phyloP scores from a whole-genome alignment of 176 grass and related monocot genomes.

The Oryza punctata region DNA sequence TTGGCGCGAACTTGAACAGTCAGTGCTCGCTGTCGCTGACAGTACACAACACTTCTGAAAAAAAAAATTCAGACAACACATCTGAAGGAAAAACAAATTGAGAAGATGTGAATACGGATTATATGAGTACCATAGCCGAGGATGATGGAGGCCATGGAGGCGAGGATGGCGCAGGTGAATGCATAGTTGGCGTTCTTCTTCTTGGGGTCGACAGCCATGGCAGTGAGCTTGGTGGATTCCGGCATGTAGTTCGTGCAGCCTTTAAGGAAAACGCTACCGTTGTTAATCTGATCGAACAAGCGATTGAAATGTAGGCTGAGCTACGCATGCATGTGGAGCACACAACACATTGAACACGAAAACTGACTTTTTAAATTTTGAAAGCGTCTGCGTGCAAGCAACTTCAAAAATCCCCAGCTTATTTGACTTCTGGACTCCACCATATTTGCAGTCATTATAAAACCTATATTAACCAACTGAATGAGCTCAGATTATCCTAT shows the following conservation, averaged over 20 bases:
- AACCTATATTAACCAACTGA: background rate
- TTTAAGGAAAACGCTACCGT: background rate
- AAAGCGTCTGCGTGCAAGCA: conserved; percentile 36
- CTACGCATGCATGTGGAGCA: background rate
- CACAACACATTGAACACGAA: background rate
- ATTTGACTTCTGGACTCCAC: background rate
- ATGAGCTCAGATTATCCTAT: background rate
- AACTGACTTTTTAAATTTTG: background rate
- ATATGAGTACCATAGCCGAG: conserved; percentile 59
- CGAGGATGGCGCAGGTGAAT: conserved; percentile 55
- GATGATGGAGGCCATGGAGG: conserved; percentile 72
- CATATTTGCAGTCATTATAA: background rate
- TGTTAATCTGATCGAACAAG: background rate
- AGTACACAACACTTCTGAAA: background rate
- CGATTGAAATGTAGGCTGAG: background rate
- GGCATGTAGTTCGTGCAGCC: background rate
- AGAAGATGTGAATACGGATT: background rate
- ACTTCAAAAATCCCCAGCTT: background rate
- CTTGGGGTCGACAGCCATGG: background rate
- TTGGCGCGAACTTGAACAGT: background rate
- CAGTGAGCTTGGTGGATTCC: conserved; percentile 23
- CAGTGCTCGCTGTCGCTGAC: background rate
- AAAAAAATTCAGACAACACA: background rate
- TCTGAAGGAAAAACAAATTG: conserved; percentile 5
- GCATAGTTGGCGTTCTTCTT: conserved; percentile 48